Conservation (phyloP, 2,329 filamentous ascomycete genomes). For the Cladorrhinum sp. region DNA sequence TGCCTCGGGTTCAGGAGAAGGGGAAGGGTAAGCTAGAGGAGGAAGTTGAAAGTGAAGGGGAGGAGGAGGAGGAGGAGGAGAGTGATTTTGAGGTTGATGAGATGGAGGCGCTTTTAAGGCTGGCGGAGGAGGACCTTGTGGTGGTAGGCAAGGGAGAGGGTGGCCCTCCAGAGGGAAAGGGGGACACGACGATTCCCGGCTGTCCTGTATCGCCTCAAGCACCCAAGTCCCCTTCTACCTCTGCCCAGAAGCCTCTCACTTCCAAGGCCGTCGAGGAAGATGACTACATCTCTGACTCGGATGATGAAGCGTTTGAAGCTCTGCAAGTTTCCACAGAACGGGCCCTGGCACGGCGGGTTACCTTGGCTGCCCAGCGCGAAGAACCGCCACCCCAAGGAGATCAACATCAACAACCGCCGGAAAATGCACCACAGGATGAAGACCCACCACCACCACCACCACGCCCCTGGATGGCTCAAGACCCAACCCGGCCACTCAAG, state of each 20-base stretch:
- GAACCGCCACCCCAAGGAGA: too few species aligned
- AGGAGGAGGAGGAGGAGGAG: not conserved
- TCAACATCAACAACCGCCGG: not conserved
- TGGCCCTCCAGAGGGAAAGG: not conserved
- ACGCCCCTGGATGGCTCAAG: slow-evolving; percentile 41
- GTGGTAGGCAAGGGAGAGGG: too few species aligned
- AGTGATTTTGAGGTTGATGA: not conserved
- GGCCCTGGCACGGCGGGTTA: slow-evolving; percentile 14
- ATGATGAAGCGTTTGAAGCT: slow-evolving; percentile 29
- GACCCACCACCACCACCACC: slow-evolving; percentile 16
- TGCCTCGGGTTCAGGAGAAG: not conserved
- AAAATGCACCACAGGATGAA: not conserved
- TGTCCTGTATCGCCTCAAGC: not conserved
- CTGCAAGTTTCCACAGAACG: slow-evolving; percentile 15
- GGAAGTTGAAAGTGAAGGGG: not conserved
- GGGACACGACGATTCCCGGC: not conserved
- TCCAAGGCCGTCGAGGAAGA: too few species aligned
- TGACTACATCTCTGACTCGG: slow-evolving; percentile 23
- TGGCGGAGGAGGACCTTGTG: not conserved
- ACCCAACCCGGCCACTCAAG: slow-evolving; percentile 45
- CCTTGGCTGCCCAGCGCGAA: not conserved
- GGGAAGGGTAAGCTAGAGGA: not conserved
- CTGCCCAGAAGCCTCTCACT: slow-evolving; percentile 2
- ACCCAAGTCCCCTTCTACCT: too few species aligned
- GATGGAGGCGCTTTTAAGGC: not conserved